These are phyloP conservation scores for Thuja plicata DNA, from an alignment of 83 land plant genomes.

Conservation along the genomic window DNA sequence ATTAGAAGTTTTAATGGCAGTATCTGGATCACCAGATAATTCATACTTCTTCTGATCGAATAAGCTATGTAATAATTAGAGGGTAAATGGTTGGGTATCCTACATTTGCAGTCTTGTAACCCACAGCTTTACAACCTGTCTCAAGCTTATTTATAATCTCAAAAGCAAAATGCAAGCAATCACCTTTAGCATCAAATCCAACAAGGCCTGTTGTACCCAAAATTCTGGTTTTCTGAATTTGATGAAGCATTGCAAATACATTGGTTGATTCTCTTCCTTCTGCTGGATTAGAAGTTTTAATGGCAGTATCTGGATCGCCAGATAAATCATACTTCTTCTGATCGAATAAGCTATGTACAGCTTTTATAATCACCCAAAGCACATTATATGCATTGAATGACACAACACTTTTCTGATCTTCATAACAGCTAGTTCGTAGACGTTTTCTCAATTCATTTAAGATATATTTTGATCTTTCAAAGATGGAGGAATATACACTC, in stretches of 20 bases:
- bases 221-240: slow-evolving; percentile 46
- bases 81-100: slow-evolving; percentile 22
- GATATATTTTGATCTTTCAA: not conserved
- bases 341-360: slow-evolving; percentile 48
- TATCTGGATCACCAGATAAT: slow-evolving; percentile 36
- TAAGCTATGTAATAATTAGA: slow-evolving; percentile 49
- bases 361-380: slow-evolving; percentile 80
- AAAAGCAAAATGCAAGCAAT: slow-evolving; percentile 62
- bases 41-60: slow-evolving; percentile 43
- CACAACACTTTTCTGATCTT: slow-evolving; percentile 33
- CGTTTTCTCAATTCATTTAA: slow-evolving; percentile 1
- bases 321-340: slow-evolving; percentile 56
- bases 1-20: too few species aligned
- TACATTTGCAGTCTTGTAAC: slow-evolving; percentile 76
- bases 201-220: slow-evolving; percentile 75
- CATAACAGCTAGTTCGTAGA: not conserved
- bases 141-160: slow-evolving; percentile 78
- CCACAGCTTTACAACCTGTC: slow-evolving; percentile 51
- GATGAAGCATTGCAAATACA: too few species aligned
- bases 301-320: slow-evolving; percentile 2
- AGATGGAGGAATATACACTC: not conserved
- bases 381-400: slow-evolving; percentile 89
- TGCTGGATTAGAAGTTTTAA: too few species aligned
- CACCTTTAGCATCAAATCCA: slow-evolving; percentile 56
- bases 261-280: slow-evolving; percentile 28